Evolutionary conservation across 106 monocot species (phyloP).

Genomic region (Acorus gramineus): DNA sequence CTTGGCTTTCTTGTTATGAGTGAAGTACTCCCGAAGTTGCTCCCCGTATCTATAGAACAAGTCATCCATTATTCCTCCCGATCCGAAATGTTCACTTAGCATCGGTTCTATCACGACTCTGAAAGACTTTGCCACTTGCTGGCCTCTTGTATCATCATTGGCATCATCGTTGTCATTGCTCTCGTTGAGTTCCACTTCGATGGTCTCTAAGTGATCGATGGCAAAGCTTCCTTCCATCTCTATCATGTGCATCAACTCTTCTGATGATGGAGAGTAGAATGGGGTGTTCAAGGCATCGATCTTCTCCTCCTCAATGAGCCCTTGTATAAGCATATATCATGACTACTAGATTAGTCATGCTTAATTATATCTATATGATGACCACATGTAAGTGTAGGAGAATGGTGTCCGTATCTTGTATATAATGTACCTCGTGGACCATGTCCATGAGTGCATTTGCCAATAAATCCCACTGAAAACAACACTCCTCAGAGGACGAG

Average conservation of each 20-base stretch:
- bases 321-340: neutral
- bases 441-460: too few relatives aligned
- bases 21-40: too few relatives aligned
- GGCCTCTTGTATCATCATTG: neutral
- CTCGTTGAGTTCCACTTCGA: neutral
- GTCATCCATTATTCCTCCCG: neutral
- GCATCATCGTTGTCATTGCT: neutral
- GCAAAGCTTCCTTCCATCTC: constrained; percentile 8
- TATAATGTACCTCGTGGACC: too few relatives aligned
- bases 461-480: too few relatives aligned
- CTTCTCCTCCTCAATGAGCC: constrained; percentile 2
- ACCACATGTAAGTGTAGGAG: too few relatives aligned
- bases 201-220: neutral
- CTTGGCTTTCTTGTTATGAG: too few relatives aligned
- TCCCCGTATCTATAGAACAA: constrained; percentile 3
- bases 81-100: constrained; percentile 7
- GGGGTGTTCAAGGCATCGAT: constrained; percentile 4
- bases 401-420: too few relatives aligned
- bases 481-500: too few relatives aligned
- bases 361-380: too few relatives aligned
- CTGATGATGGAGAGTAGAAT: constrained; percentile 3
- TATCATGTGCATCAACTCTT: constrained; percentile 1
- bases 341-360: too few relatives aligned
- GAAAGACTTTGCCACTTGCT: neutral
- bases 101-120: constrained; percentile 7